Base-by-base conservation (phyloP, 345 rosid genomes). In the Lepidium didymum region DNA sequence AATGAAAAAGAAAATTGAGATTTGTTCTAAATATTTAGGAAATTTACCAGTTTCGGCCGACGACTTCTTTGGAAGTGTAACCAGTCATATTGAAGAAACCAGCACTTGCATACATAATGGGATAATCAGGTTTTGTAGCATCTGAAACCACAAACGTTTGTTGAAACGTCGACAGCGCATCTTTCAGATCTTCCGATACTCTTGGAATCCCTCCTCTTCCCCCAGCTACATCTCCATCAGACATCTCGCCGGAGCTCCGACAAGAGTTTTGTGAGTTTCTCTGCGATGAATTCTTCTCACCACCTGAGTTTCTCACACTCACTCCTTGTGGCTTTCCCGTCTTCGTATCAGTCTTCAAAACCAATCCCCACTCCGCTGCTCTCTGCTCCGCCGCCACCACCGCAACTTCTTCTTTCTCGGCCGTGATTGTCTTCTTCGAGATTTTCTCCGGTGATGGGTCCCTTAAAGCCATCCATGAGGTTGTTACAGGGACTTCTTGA, bases 301-400 rank as follows among this genome's bases (percentile, higher is more conserved):
- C 98, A 10, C 97, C 97, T 12, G 97, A 93, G 46, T 71, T 90
- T 78, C 98, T 71, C 1, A 84, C 94, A 2, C 62, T 45, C 3
- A 93, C 98, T 37, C 88, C 88, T 49, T 87, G 86, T 9, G 94
- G 97, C 78, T 85, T 93, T 10, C 98, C 98, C 0, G 94, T 87
- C 77, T 90, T 86, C 0, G 77, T 77, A 14, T 90, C 97, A 0
- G 98, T 88, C 64, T 85, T 87, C 56, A 93, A 72, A 6, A 88
- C 88, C 23, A 93, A 67, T n/a, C 98, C 98, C 98, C 98, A 93
- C 80, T 93, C 98, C 2, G 98, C 98, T 8, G 98, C 97, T 46
- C 98, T 85, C 69, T 90, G 85, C 27, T 84, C 89, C 0, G 94
- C 97, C 15, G 71, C 75, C 3, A 86, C 91, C 1, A 69, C 69